Conservation (phyloP, 2,329 filamentous ascomycete genomes). For the Aureobasidium sp. region DNA sequence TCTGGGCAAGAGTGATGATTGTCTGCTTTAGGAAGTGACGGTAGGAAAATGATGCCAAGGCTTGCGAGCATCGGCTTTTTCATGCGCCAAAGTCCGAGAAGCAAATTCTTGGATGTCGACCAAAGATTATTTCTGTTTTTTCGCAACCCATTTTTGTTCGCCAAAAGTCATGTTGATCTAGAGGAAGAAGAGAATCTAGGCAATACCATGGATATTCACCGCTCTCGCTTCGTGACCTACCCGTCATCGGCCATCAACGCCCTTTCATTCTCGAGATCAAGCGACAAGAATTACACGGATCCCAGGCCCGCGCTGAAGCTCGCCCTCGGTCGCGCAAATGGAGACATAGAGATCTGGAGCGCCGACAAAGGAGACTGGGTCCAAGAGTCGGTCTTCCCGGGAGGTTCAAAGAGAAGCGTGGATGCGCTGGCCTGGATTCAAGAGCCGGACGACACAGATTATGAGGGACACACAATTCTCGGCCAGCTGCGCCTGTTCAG, state of each 20-base stretch:
- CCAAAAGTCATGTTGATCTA: background rate
- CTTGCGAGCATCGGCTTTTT: background rate
- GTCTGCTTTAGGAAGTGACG: background rate
- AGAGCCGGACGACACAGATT: constrained; percentile 64
- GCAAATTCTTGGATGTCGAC: constrained; percentile 2
- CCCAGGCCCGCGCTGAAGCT: constrained; percentile 58
- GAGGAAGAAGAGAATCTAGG: background rate
- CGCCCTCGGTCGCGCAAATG: constrained; percentile 85
- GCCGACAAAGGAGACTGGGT: constrained; percentile 74
- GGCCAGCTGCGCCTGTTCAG: constrained; percentile 86
- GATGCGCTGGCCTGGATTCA: constrained; percentile 90
- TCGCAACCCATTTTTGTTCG: background rate
- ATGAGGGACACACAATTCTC: constrained; percentile 51
- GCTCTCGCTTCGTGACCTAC: constrained; percentile 90
- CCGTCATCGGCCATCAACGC: constrained; percentile 88
- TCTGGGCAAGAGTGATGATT: background rate
- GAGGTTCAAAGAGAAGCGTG: constrained; percentile 76
- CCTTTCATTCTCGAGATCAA: constrained; percentile 81
- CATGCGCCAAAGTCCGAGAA: constrained; percentile 4
- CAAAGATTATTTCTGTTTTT: constrained; percentile 3
- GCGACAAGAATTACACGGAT: constrained; percentile 33
- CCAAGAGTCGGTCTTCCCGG: constrained; percentile 78
- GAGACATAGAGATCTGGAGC: constrained; percentile 98
- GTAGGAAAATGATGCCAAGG: background rate
- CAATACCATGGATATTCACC: constrained; percentile 79